phyloP scores from a whole-genome alignment of 257 asterid species.

The Anisodus tanguticus region DNA sequence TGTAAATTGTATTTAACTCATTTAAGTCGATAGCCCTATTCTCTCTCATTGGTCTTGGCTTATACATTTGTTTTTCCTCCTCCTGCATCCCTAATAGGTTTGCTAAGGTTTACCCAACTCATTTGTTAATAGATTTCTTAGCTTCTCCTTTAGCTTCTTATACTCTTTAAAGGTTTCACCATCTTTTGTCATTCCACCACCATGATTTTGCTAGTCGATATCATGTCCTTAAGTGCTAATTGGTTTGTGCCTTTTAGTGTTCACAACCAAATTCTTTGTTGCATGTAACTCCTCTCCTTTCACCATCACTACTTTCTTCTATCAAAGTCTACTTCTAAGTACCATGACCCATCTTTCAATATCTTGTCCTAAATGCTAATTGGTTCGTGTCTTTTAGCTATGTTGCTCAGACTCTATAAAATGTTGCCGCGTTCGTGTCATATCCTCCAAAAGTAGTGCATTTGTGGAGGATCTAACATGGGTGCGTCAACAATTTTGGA shows the following conservation, averaged over 20 bases:
- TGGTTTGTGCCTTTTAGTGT: background rate
- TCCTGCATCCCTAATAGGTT: background rate
- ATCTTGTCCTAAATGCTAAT: conserved; percentile 13
- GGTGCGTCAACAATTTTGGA: too few species aligned
- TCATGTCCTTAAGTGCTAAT: conserved; percentile 4
- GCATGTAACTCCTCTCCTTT: conserved; percentile 6
- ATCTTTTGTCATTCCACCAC: background rate
- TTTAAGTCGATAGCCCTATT: background rate
- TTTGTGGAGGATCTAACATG: too few species aligned
- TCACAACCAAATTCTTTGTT: background rate
- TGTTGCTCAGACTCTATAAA: too few species aligned
- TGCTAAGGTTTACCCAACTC: conserved; percentile 11
- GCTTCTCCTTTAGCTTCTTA: background rate
- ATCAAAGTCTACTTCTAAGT: conserved; percentile 9
- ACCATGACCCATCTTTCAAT: background rate
- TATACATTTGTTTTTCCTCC: background rate
- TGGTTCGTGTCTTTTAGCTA: background rate
- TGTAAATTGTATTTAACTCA: background rate
- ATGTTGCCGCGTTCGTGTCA: background rate
- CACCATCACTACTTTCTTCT: conserved; percentile 13
- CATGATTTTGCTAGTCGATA: background rate
- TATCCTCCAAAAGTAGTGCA: background rate
- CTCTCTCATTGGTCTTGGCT: background rate
- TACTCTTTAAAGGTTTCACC: background rate
- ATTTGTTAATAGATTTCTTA: background rate